Evolutionary conservation across 257 asterid genomes (phyloP).

Genomic region (Przewalskia tangutica): DNA sequence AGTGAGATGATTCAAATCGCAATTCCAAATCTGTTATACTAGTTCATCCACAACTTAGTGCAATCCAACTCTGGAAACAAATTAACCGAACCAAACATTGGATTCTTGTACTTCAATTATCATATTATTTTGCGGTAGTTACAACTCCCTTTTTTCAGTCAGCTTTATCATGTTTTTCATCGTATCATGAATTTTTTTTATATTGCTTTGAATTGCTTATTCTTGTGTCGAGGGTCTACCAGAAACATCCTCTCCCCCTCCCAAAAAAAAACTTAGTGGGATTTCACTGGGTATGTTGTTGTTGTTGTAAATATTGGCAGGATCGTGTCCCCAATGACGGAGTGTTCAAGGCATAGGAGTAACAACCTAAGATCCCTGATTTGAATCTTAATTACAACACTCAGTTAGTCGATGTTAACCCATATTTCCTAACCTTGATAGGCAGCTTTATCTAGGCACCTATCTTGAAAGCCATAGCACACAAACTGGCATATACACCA

Average conservation of each 20-base stretch:
- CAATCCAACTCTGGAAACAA: background rate
- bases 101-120: too few relatives aligned
- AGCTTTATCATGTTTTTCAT: too few relatives aligned
- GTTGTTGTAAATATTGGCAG: background rate
- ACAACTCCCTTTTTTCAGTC: too few relatives aligned
- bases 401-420: background rate
- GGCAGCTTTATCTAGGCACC: background rate
- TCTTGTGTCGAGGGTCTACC: too few relatives aligned
- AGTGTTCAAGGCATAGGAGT: background rate
- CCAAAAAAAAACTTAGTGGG: too few relatives aligned
- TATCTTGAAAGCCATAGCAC: background rate
- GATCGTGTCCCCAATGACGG: background rate
- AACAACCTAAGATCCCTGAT: background rate
- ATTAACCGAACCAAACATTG: background rate
- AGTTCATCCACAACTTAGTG: background rate
- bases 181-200: too few relatives aligned
- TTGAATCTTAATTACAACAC: background rate
- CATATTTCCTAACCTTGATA: background rate
- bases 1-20: background rate
- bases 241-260: too few relatives aligned
- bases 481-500: background rate
- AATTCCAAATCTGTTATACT: background rate
- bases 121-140: too few relatives aligned
- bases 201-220: too few relatives aligned
- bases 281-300: too few relatives aligned